phyloP scores from a whole-genome alignment of 208 protist genomes.

The Acanthamoeba divionensis region DNA sequence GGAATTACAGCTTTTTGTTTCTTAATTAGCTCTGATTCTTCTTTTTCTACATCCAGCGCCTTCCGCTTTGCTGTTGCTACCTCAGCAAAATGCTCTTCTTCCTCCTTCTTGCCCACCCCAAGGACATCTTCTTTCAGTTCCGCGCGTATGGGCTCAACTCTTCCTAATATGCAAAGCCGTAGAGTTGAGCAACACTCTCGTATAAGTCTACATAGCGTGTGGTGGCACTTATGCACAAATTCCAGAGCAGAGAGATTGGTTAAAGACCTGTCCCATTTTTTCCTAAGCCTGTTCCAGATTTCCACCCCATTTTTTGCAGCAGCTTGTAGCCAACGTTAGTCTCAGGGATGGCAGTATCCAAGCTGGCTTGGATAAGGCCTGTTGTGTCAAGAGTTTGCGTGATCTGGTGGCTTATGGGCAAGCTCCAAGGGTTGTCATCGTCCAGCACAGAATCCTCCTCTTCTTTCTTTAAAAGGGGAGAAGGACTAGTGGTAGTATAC shows the following conservation, averaged over 20 bases:
- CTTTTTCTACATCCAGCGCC: conserved; percentile 39
- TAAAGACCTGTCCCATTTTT: background rate
- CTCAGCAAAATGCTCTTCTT: conserved; percentile 21
- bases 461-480: background rate
- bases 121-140: background rate
- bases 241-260: background rate
- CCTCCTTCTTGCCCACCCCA: conserved; percentile 56
- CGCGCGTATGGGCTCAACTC: background rate
- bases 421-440: background rate
- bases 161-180: background rate
- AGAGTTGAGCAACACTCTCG: too few relatives aligned
- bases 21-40: conserved; percentile 36
- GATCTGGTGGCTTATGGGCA: background rate
- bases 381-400: background rate
- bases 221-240: background rate
- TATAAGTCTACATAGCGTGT: background rate
- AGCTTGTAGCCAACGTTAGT: conserved; percentile 50
- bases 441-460: background rate
- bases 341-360: background rate
- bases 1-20: background rate
- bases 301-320: conserved; percentile 59
- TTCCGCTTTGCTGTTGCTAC: background rate
- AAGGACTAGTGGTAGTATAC: background rate
- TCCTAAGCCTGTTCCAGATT: background rate
- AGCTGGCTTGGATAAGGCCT: background rate